A percentile compares a stretch with the other conserved stretches of the same genome.
Conservation (phyloP, 1,139 yeast genomes). For the Diutina sp. region DNA sequence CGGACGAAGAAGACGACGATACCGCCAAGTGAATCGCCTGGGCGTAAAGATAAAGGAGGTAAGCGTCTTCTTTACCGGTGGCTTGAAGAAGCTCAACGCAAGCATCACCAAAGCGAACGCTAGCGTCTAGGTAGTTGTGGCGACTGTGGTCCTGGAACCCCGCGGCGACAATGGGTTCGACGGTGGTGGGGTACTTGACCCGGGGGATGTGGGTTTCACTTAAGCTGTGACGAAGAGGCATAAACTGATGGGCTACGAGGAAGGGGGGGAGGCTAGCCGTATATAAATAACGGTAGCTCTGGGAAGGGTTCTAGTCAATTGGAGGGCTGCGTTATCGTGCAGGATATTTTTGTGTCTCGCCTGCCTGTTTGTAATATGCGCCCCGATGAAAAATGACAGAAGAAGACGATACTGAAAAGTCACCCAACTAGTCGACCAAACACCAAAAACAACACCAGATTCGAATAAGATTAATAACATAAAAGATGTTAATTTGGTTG, state of each 20-base stretch:
- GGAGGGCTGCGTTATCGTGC: neutral
- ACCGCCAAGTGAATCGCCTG: neutral
- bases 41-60: neutral
- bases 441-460: no score
- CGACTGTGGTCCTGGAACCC: neutral
- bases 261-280: neutral
- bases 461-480: no score
- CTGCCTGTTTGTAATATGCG: neutral
- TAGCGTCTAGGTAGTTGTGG: neutral
- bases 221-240: neutral
- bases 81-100: neutral
- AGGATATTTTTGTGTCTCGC: neutral
- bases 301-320: neutral
- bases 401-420: no score
- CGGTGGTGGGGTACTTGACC: neutral
- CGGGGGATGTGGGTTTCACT: neutral
- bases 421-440: no score
- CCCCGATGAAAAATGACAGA: no score
- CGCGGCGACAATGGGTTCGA: neutral
- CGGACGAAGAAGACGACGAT: neutral
- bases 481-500: no score
- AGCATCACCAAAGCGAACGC: neutral
- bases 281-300: neutral
- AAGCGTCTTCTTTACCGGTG: neutral
- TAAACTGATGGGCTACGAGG: neutral